Percentiles rank a stretch among this genome's conserved stretches.
Evolutionary conservation across 306 rosid genomes (phyloP).

Genomic region (Prunus mira): DNA sequence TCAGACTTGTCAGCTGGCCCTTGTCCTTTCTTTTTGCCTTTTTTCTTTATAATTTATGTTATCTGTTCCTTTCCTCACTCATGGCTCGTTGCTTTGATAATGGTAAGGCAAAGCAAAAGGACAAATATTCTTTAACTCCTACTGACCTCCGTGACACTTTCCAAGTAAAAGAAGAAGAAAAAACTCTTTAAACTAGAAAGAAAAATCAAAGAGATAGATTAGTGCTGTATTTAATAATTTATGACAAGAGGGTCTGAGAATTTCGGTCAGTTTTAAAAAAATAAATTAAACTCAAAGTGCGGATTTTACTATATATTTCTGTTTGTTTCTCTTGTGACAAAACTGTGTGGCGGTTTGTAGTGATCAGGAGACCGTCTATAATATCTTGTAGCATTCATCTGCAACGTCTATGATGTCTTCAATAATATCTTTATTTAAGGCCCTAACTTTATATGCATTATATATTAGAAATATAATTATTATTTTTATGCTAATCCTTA

Average conservation of each 20-base stretch:
- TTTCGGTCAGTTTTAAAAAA: background rate
- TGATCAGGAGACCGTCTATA: too few relatives aligned
- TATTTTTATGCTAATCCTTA: too few relatives aligned
- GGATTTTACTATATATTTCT: background rate
- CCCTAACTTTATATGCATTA: too few relatives aligned
- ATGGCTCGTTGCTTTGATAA: background rate
- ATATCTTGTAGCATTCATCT: too few relatives aligned
- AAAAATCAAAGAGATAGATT: too few relatives aligned
- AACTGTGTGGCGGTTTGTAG: background rate
- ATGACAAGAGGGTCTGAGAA: background rate
- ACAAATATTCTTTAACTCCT: background rate
- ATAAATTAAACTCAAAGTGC: background rate
- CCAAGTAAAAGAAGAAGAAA: too few relatives aligned
- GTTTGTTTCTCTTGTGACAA: background rate
- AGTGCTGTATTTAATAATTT: too few relatives aligned
- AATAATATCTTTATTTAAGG: too few relatives aligned
- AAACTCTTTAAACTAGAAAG: too few relatives aligned
- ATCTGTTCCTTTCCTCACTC: background rate
- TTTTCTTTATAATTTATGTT: background rate
- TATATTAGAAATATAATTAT: too few relatives aligned
- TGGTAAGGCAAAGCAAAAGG: background rate
- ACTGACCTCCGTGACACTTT: background rate
- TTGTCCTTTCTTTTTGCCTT: background rate
- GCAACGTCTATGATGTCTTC: too few relatives aligned
- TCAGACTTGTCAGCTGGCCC: background rate